Percentiles rank a stretch among this genome's conserved stretches.
Evolutionary conservation across 768 basidiomycete genomes (phyloP).

Genomic region (Rhodotorula taiwanensis): DNA sequence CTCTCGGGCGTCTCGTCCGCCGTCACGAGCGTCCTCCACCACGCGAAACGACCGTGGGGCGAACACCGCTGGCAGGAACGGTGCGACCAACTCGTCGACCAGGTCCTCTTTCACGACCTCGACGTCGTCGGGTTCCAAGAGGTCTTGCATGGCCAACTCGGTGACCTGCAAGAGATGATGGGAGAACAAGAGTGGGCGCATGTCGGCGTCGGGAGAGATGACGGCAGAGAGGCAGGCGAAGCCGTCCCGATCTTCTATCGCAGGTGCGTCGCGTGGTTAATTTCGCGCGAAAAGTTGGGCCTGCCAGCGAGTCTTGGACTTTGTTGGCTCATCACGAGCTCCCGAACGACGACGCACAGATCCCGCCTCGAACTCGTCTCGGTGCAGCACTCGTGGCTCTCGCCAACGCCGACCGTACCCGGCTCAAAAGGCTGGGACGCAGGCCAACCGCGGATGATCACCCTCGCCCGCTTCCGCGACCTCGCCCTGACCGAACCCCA

Average conservation of each 20-base stretch:
- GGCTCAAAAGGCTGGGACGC: constrained; percentile 46
- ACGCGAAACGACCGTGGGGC: not conserved
- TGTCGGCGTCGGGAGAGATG: constrained; percentile 32
- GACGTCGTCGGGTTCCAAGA: constrained; percentile 38
- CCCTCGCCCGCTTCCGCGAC: constrained; percentile 35
- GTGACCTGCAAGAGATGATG: constrained; percentile 22
- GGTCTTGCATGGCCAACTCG: constrained; percentile 27
- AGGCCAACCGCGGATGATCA: constrained; percentile 43
- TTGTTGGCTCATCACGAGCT: too few relatives aligned
- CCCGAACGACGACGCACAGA: too few relatives aligned
- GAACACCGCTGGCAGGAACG: constrained; percentile 16
- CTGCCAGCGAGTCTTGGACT: too few relatives aligned
- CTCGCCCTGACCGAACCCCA: not conserved
- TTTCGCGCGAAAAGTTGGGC: too few relatives aligned
- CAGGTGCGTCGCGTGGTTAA: constrained; percentile 19
- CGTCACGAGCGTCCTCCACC: not conserved
- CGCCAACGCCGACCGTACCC: constrained; percentile 42
- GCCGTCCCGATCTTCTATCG: constrained; percentile 36
- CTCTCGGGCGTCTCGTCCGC: not conserved
- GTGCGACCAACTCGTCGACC: constrained; percentile 25
- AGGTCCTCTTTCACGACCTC: constrained; percentile 27
- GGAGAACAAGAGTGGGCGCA: constrained; percentile 9
- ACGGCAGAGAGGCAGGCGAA: constrained; percentile 15
- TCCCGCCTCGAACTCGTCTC: constrained; percentile 36
- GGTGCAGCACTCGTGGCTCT: constrained; percentile 43